Evolutionary conservation across 148 eudicot genomes (phyloP).

Genomic region (Limonium bicolor): DNA sequence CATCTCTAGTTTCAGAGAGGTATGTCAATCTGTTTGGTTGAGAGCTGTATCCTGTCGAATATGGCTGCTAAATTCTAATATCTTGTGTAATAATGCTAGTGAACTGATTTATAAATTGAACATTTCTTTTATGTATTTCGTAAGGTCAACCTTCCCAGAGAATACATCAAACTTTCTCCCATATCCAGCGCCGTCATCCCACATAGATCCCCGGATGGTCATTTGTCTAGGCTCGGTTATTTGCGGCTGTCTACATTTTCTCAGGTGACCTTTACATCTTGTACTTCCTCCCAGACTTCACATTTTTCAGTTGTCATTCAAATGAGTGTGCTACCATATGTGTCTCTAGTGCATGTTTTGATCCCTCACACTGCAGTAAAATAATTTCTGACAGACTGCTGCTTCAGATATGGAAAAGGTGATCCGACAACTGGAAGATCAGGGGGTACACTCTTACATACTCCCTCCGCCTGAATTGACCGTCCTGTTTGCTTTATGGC

Average conservation of each 20-base stretch:
- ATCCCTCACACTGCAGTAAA: neutral
- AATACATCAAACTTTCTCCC: conserved; percentile 75
- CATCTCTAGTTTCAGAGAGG: conserved; percentile 60
- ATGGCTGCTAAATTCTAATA: neutral
- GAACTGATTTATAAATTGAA: too few relatives aligned
- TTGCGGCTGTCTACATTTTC: conserved; percentile 71
- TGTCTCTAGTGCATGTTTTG: neutral
- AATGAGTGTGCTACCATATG: neutral
- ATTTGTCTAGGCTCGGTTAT: conserved; percentile 60
- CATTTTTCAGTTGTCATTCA: neutral
- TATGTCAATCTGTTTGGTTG: conserved; percentile 14
- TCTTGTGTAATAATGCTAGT: too few relatives aligned
- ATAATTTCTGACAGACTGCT: conserved; percentile 37
- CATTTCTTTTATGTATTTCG: conserved; percentile 1
- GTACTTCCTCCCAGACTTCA: neutral
- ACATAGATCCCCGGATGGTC: conserved; percentile 72
- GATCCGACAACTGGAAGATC: conserved; percentile 62
- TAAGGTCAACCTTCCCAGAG: conserved; percentile 78
- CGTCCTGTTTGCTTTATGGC: too few relatives aligned
- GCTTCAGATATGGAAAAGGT: conserved; percentile 84
- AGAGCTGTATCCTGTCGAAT: too few relatives aligned
- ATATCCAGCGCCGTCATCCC: conserved; percentile 74
- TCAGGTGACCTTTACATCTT: conserved; percentile 39
- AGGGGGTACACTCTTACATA: conserved; percentile 82
- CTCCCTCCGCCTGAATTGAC: too few relatives aligned